phyloP scores from a whole-genome alignment of 2,329 filamentous ascomycete genomes.

The Paraphoma sp. region DNA sequence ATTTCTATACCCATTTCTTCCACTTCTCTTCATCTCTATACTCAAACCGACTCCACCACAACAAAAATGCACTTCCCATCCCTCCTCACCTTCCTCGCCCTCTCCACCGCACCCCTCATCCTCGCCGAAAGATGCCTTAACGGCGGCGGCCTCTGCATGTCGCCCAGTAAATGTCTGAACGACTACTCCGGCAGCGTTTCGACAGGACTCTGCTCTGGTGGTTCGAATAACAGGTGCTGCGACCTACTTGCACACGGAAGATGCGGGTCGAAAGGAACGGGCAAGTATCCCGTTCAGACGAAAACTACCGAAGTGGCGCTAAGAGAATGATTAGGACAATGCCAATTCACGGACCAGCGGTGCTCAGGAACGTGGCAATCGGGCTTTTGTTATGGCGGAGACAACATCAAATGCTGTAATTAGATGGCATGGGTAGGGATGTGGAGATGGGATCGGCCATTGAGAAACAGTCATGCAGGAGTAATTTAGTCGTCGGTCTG shows the following conservation, averaged over 20 bases:
- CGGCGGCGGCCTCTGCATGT: not conserved
- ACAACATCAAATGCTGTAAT: not conserved
- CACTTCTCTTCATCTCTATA: too few relatives aligned
- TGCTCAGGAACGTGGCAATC: not conserved
- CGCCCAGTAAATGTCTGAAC: not conserved
- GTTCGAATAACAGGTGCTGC: not conserved
- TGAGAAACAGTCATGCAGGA: not conserved
- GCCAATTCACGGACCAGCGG: not conserved
- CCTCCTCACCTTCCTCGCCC: conserved; percentile 1
- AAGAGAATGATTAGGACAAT: not conserved
- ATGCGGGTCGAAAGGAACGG: not conserved
- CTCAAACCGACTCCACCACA: too few relatives aligned
- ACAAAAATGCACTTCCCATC: too few relatives aligned
- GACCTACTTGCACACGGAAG: not conserved
- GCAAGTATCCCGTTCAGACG: not conserved
- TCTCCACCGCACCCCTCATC: not conserved
- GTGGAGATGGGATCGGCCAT: not conserved
- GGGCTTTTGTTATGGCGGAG: not conserved
- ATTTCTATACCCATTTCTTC: too few relatives aligned
- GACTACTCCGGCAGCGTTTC: not conserved
- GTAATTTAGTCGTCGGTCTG: not conserved
- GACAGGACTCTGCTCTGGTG: not conserved
- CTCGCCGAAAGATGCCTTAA: not conserved
- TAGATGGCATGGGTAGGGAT: not conserved
- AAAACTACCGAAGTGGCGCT: not conserved